These are phyloP conservation scores for Alternaria sp. DNA, from an alignment of 2,329 filamentous ascomycete species.

Conservation along the genomic window DNA sequence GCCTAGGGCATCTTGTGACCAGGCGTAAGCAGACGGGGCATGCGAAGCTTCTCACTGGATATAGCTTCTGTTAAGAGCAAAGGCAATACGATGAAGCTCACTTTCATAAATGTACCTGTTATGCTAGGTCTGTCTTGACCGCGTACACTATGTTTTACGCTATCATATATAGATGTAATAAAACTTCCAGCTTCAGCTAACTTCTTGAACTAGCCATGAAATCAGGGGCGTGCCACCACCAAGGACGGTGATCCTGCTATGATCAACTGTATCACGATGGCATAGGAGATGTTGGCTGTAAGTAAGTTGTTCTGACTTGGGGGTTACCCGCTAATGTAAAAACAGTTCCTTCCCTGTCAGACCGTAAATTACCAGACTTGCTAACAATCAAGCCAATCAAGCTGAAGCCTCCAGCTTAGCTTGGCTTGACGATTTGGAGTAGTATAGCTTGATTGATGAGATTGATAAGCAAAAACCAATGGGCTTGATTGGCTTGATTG, in stretches of 20 bases:
- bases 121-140: too few relatives aligned
- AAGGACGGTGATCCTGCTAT: constrained; percentile 2
- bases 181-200: constrained; percentile 1
- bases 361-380: constrained; percentile 2
- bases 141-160: too few relatives aligned
- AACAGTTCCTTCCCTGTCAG: constrained; percentile 2
- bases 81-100: too few relatives aligned
- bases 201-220: neutral
- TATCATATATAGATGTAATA: too few relatives aligned
- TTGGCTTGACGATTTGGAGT: too few relatives aligned
- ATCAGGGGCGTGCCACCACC: constrained; percentile 5
- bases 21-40: neutral
- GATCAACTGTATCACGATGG: neutral
- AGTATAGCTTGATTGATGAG: too few relatives aligned
- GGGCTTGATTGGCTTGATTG: too few relatives aligned
- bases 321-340: neutral
- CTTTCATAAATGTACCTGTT: too few relatives aligned
- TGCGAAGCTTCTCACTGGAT: neutral
- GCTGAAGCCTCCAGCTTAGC: too few relatives aligned
- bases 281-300: neutral
- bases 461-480: too few relatives aligned
- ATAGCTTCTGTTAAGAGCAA: too few relatives aligned
- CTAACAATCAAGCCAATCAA: too few relatives aligned
- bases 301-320: neutral
- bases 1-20: neutral